Percentiles rank a stretch among this genome's conserved stretches.
Evolutionary conservation across 2,329 filamentous ascomycete species (phyloP).

Genomic region (Torrubiellomyces zombiae): DNA sequence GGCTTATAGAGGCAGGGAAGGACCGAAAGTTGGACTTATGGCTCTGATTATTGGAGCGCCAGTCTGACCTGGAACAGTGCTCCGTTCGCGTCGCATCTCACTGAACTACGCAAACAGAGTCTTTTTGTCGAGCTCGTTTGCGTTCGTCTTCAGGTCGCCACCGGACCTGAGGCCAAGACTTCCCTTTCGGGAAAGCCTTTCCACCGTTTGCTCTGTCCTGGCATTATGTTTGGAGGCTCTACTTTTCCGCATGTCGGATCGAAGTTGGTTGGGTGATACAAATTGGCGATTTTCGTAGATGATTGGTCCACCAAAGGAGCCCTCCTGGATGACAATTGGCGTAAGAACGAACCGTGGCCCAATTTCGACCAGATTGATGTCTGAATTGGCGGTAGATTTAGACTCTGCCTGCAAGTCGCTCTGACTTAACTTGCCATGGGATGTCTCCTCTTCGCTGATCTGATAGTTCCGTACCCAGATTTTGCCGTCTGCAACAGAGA

Average conservation of each 20-base stretch:
- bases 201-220: constrained; percentile 56
- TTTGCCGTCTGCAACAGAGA: constrained; percentile 81
- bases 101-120: constrained; percentile 61
- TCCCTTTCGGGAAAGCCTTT: constrained; percentile 57
- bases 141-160: constrained; percentile 44
- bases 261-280: constrained; percentile 86
- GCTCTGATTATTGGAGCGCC: not conserved
- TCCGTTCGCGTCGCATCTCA: too few relatives aligned
- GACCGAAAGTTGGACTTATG: too few relatives aligned
- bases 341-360: constrained; percentile 86
- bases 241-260: constrained; percentile 59
- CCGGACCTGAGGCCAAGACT: constrained; percentile 58
- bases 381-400: constrained; percentile 41
- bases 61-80: not conserved
- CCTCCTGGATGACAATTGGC: constrained; percentile 88
- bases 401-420: constrained; percentile 20
- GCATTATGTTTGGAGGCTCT: constrained; percentile 66
- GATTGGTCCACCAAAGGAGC: constrained; percentile 85
- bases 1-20: too few relatives aligned
- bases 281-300: constrained; percentile 99
- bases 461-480: constrained; percentile 96
- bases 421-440: constrained; percentile 23
- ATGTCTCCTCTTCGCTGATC: constrained; percentile 65
- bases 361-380: constrained; percentile 78
- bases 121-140: constrained; percentile 59